Percentiles rank a stretch among this genome's conserved stretches.
phyloP scores from a whole-genome alignment of 495 filamentous ascomycete species.

The Talaromyces adpressus region DNA sequence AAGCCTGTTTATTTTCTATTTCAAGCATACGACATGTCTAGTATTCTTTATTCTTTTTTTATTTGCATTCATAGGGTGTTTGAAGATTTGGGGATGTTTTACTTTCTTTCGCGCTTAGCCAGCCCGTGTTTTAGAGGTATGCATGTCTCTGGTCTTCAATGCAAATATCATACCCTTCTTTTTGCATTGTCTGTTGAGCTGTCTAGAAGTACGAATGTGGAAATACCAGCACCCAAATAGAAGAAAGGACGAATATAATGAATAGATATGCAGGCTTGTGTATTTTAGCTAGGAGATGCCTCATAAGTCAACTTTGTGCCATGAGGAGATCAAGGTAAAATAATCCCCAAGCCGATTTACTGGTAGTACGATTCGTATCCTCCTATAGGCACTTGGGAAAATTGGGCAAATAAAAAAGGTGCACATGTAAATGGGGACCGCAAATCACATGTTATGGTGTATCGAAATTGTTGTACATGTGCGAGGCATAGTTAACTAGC shows the following conservation, averaged over 20 bases:
- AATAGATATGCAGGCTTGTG: not conserved
- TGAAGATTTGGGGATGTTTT: not conserved
- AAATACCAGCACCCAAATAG: not conserved
- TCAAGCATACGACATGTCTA: not conserved
- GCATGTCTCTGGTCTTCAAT: not conserved
- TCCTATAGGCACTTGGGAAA: not conserved
- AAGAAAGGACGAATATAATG: not conserved
- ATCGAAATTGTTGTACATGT: not conserved
- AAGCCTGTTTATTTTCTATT: not conserved
- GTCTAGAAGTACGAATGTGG: not conserved
- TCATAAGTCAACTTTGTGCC: not conserved
- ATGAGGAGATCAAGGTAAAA: not conserved
- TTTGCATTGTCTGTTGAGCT: not conserved
- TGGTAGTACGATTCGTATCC: not conserved
- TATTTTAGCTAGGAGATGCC: not conserved
- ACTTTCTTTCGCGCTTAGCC: not conserved
- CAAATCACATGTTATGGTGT: not conserved
- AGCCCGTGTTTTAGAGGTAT: not conserved
- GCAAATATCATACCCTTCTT: not conserved
- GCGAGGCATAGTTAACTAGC: not conserved
- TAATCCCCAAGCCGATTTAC: not conserved
- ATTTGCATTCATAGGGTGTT: not conserved
- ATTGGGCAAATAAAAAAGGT: not conserved
- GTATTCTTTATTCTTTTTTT: not conserved
- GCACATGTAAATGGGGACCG: not conserved